A percentile compares a stretch with the other conserved stretches of the same genome.
These are phyloP conservation scores for Ascoidea rubescens DNA, from an alignment of 805 yeast genomes.

Conservation along the genomic window DNA sequence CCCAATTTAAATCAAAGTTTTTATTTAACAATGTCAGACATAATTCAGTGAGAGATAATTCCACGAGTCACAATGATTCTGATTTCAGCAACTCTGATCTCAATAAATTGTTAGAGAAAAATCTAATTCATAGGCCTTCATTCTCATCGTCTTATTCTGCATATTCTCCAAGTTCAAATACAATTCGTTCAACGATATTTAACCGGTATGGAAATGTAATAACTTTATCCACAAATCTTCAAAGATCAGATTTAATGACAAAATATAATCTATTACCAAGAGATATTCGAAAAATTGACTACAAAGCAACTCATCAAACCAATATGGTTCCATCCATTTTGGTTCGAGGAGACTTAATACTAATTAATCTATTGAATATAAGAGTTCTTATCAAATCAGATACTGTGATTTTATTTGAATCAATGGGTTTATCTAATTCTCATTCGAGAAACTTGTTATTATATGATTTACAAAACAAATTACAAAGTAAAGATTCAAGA, in stretches of 20 bases:
- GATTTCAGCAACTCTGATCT: constrained; percentile 3
- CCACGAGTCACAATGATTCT: too few relatives aligned
- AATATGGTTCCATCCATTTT: constrained; percentile 87
- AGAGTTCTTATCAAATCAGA: constrained; percentile 80
- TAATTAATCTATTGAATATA: constrained; percentile 75
- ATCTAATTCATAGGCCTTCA: background rate
- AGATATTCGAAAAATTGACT: constrained; percentile 69
- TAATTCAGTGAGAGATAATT: too few relatives aligned
- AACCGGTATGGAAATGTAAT: constrained; percentile 55
- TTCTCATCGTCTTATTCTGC: background rate
- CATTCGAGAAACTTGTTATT: constrained; percentile 55
- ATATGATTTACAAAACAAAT: constrained; percentile 71
- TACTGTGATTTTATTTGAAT: constrained; percentile 71
- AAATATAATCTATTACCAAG: constrained; percentile 72
- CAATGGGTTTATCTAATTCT: constrained; percentile 39
- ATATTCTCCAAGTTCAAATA: background rate
- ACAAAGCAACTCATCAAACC: constrained; percentile 33
- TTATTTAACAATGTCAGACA: too few relatives aligned
- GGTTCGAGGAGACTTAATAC: constrained; percentile 63
- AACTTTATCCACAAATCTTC: constrained; percentile 59
- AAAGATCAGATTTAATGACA: constrained; percentile 56
- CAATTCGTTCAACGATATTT: constrained; percentile 53
- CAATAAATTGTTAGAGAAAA: background rate
- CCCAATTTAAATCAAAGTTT: too few relatives aligned
- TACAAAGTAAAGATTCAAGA: constrained; percentile 27